Evolutionary conservation across 2,329 filamentous ascomycete species (phyloP).

Genomic region (Aureobasidium sp.): DNA sequence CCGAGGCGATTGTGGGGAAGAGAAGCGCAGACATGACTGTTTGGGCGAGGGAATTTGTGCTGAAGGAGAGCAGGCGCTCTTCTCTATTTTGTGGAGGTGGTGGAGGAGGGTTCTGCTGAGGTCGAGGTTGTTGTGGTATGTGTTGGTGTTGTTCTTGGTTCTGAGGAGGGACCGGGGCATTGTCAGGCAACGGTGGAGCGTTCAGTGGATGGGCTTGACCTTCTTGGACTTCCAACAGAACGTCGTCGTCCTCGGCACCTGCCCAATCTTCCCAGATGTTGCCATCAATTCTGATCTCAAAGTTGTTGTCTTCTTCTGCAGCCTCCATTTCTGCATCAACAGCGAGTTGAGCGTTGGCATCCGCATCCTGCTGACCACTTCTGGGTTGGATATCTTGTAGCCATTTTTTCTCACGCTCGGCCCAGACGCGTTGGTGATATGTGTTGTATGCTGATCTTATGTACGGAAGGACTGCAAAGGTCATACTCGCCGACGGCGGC

Average conservation of each 20-base stretch:
- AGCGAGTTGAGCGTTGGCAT: conserved; percentile 14
- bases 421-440: conserved; percentile 52
- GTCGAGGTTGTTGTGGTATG: conserved; percentile 11
- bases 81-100: conserved; percentile 25
- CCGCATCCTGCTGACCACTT: conserved; percentile 22
- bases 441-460: conserved; percentile 54
- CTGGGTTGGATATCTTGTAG: conserved; percentile 54
- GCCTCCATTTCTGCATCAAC: conserved; percentile 15
- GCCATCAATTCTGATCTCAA: conserved; percentile 28
- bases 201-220: conserved; percentile 18
- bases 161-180: conserved; percentile 5
- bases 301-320: conserved; percentile 23
- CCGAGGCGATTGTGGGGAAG: conserved; percentile 71
- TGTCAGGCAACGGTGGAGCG: conserved; percentile 11
- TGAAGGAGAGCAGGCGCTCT: conserved; percentile 38
- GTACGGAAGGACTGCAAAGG: conserved; percentile 58
- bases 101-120: conserved; percentile 3
- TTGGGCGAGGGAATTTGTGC: conserved; percentile 47
- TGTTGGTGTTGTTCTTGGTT: conserved; percentile 6
- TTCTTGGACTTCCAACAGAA: not conserved
- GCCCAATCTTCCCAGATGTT: conserved; percentile 36
- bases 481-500: conserved; percentile 58
- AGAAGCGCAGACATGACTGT: conserved; percentile 61
- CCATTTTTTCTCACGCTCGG: conserved; percentile 50
- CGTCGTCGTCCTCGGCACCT: conserved; percentile 28